Conservation (phyloP, 306 rosid species). For the Quercus rubra region DNA sequence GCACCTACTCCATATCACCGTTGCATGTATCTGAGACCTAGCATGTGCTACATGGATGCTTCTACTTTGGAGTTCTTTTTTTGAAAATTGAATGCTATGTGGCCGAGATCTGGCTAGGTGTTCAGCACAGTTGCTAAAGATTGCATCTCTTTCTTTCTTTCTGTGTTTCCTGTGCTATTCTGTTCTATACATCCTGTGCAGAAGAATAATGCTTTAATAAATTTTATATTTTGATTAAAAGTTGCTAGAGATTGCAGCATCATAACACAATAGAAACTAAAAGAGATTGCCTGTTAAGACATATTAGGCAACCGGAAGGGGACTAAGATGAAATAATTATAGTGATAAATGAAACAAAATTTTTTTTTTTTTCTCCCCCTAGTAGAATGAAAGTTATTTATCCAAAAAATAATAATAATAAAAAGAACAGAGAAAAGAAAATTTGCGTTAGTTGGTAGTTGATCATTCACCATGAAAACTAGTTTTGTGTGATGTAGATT, state of each 20-base stretch:
- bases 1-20: not conserved
- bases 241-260: not conserved
- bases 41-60: not conserved
- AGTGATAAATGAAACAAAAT: not conserved
- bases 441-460: not conserved
- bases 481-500: not conserved
- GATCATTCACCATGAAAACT: not conserved
- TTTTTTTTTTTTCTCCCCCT: not conserved
- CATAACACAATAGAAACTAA: not conserved
- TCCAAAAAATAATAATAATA: too few species aligned
- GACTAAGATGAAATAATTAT: not conserved
- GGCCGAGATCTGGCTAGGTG: not conserved
- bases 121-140: not conserved
- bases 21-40: not conserved
- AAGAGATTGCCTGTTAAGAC: not conserved
- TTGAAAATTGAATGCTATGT: not conserved
- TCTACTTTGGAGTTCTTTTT: not conserved
- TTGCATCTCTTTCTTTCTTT: not conserved
- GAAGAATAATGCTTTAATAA: too few species aligned
- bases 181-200: too few species aligned
- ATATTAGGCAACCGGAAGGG: not conserved
- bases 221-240: too few species aligned
- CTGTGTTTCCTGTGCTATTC: too few species aligned
- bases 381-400: too few species aligned
- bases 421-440: not conserved